Evolutionary conservation across 495 filamentous ascomycete genomes (phyloP).

Genomic region (Talaromyces thailandensis): DNA sequence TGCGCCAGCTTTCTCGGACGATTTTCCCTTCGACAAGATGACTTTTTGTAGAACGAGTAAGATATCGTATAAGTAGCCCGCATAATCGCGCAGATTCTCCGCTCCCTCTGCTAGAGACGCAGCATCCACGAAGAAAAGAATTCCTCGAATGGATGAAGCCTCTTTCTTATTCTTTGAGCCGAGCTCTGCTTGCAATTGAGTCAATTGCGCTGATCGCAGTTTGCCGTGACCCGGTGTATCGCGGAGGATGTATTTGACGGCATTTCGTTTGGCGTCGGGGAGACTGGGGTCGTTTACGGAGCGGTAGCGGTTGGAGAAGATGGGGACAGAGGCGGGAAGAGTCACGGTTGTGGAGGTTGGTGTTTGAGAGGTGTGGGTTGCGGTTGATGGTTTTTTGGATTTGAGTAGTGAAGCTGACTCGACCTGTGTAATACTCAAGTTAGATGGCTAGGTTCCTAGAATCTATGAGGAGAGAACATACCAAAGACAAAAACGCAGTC

Average conservation of each 20-base stretch:
- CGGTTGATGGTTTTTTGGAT: constrained; percentile 12
- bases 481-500: constrained; percentile 76
- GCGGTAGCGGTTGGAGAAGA: constrained; percentile 60
- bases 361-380: constrained; percentile 75
- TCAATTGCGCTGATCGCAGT: constrained; percentile 52
- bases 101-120: constrained; percentile 54
- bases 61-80: constrained; percentile 79
- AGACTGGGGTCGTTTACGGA: constrained; percentile 60
- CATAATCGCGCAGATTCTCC: constrained; percentile 47
- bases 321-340: constrained; percentile 53
- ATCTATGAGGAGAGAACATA: constrained; percentile 34
- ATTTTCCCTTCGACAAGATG: constrained; percentile 39
- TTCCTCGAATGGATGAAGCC: constrained; percentile 53
- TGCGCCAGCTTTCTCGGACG: constrained; percentile 46
- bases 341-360: constrained; percentile 63
- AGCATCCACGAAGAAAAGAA: constrained; percentile 84
- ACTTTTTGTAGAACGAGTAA: constrained; percentile 74
- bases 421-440: constrained; percentile 27
- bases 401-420: constrained; percentile 30
- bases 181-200: constrained; percentile 30
- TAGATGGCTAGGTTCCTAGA: too few species aligned
- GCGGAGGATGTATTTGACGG: constrained; percentile 64
- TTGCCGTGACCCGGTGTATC: constrained; percentile 97
- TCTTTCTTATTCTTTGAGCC: constrained; percentile 30
- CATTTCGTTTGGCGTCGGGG: constrained; percentile 57